Base-by-base conservation (phyloP, 2,329 filamentous ascomycete species). In the Teratosphaeria epicoccoides region DNA sequence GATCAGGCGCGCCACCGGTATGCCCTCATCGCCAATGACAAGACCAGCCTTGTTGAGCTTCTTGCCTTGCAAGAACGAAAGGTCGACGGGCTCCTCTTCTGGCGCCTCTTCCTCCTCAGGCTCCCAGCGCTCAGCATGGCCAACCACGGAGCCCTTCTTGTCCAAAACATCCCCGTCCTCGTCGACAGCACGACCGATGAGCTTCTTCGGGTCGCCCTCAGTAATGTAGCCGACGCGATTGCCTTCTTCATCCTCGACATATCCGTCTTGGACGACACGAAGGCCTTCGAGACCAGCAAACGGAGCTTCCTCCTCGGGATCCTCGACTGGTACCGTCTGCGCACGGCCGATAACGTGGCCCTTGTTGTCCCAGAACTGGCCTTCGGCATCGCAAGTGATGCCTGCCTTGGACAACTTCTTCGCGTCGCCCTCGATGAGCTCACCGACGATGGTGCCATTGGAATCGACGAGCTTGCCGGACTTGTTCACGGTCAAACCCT, bases 1-100 rank as follows among this genome's bases (percentile, higher is more conserved):
- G 20, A 87, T 68, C 1, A 88, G 76, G 37, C 81, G 79, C 29
- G 81, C 85, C 55, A 79, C 66, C n/a, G 73, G 73, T 4, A 75
- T 70, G 43, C 73, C 73, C 52, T 75, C 71, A 46, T 73, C 70
- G 44, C 72, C 73, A 55, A 77, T 75, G 59, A 77, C 71, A 25
- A 74, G 69, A 52, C 74, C 74, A 49, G 71, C 66, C 67, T 76
- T 76, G 66, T 76, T 77, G 62, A 76, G 62, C 24, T 65, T 70
- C 65, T 68, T 71, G 26, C 74, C 74, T 33, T 69, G 64, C 44
- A 76, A 66, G 59, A 63, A 66, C 7, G 73, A 76, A 12, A 75
- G 65, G 52, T 76, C 73, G 29, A 67, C 61, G 17, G 33, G 33
- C 46, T 71, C 66, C 49, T 70, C 67, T 43, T 66, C 55, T 63